Percentiles rank a stretch among this genome's conserved stretches.
These are phyloP conservation scores for Nannizziopsis barbatae DNA, from an alignment of 2,329 filamentous ascomycete species.

Conservation along the genomic window DNA sequence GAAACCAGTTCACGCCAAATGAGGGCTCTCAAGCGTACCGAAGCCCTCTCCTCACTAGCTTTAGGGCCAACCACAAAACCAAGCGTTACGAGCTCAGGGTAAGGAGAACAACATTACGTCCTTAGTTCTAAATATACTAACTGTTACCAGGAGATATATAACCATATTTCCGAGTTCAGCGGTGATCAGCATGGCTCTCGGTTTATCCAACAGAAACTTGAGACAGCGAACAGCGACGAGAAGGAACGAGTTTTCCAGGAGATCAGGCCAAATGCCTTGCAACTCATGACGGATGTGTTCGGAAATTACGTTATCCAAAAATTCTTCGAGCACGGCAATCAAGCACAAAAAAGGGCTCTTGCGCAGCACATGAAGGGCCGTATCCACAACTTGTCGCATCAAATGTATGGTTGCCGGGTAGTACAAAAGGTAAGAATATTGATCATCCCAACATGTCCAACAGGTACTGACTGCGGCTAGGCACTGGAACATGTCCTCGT, in stretches of 20 bases:
- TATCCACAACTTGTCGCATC: conserved; percentile 64
- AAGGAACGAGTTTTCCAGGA: conserved; percentile 85
- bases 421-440: conserved; percentile 65
- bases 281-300: conserved; percentile 92
- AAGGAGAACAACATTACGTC: conserved; percentile 8
- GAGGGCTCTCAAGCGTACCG: conserved; percentile 52
- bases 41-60: conserved; percentile 68
- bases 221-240: conserved; percentile 87
- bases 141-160: conserved; percentile 58
- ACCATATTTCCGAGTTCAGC: conserved; percentile 82
- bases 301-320: conserved; percentile 99
- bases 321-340: conserved; percentile 90
- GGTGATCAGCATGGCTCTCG: conserved; percentile 92
- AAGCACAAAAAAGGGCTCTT: conserved; percentile 79
- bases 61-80: conserved; percentile 63
- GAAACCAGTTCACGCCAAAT: conserved; percentile 43
- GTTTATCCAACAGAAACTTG: conserved; percentile 88
- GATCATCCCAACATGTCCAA: neutral
- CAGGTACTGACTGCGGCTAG: conserved; percentile 33
- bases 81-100: conserved; percentile 70
- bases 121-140: neutral
- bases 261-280: conserved; percentile 70
- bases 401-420: conserved; percentile 90
- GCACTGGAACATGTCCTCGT: conserved; percentile 80
- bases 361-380: conserved; percentile 81